Evolutionary conservation across 2,329 filamentous ascomycete genomes (phyloP).

Genomic region (Calonectria pseudoreteaudii): DNA sequence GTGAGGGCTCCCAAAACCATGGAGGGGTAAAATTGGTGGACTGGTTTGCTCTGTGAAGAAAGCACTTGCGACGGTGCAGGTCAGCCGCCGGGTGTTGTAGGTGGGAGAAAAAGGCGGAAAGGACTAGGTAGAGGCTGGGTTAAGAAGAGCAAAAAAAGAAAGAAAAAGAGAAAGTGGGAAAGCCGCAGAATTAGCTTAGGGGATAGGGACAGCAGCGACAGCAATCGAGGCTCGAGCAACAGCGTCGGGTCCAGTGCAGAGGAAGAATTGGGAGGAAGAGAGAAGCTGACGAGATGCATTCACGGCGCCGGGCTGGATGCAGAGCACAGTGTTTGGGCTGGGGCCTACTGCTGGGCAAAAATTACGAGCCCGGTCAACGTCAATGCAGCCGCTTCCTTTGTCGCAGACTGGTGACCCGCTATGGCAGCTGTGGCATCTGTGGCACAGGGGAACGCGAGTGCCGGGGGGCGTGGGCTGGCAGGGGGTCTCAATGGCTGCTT

Average conservation of each 20-base stretch:
- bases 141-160: constrained; percentile 14
- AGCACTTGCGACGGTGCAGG: constrained; percentile 11
- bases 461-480: background rate
- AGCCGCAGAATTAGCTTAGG: background rate
- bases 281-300: constrained; percentile 26
- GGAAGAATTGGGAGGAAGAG: constrained; percentile 16
- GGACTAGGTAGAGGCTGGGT: constrained; percentile 8
- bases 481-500: constrained; percentile 6
- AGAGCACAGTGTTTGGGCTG: constrained; percentile 24
- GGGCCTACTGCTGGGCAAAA: constrained; percentile 25
- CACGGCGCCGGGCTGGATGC: constrained; percentile 17
- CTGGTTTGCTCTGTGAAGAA: constrained; percentile 10
- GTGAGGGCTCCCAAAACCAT: constrained; percentile 35
- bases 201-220: background rate
- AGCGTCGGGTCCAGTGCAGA: background rate
- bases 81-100: background rate
- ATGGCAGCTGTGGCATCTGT: constrained; percentile 21
- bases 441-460: constrained; percentile 7
- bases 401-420: constrained; percentile 16
- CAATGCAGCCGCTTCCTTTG: constrained; percentile 16
- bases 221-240: constrained; percentile 1
- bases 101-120: constrained; percentile 16
- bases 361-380: constrained; percentile 15
- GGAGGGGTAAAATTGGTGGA: constrained; percentile 16
- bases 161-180: constrained; percentile 3